Base-by-base conservation (phyloP, 176 grass and related monocot genomes). In the Zoysia pacifica region DNA sequence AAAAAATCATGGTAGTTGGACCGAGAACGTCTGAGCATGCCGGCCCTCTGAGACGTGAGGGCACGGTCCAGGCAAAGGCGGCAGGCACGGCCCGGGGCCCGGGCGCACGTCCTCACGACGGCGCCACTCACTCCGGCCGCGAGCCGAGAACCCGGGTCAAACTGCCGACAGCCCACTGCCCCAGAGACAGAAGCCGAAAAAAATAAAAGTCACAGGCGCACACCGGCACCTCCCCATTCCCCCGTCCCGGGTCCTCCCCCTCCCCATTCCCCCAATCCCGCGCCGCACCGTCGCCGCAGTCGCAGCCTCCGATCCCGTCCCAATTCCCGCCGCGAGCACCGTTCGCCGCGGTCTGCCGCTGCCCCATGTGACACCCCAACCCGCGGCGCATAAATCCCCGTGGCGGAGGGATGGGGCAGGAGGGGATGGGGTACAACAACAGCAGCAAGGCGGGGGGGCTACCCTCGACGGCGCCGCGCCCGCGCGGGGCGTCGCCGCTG, bases 401-500 rank as follows among this genome's bases (percentile, higher is more conserved):
- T 5, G 7, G 48, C 28, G 28, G 68, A 41, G 20, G 73, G 51
- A 88, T 93, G 83, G 89, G 89, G 69, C 86, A 87, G 72, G 75
- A 86, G 56, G 89, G 72, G 74, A 78, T 74, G 75, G 91, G 79
- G 36, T 84, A 82, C 81, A 89, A 36, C 68, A 28, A 28, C 28
- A 28, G 28, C 28, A 67, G 76, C 76, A 84, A 70, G 56, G 42
- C 42, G 5, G 81, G 75, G 0, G 74, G 28, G 5, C 74, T 94
- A 61, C 88, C 88, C 16, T 88, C 88, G 78, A 84, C 86, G 53
- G 91, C 86, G 80, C 53, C 73, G 48, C 85, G 72, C 46, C 46
- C 81, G 86, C 76, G 81, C 5, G 89, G 79, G 3, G 82, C 82
- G n/a, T 85, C 88, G 50, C 89, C 91, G 82, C 82, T 74, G 15